A percentile compares a stretch with the other conserved stretches of the same genome.
Conservation (phyloP, 1,139 yeast species). For the Kodamaea fungicola region DNA sequence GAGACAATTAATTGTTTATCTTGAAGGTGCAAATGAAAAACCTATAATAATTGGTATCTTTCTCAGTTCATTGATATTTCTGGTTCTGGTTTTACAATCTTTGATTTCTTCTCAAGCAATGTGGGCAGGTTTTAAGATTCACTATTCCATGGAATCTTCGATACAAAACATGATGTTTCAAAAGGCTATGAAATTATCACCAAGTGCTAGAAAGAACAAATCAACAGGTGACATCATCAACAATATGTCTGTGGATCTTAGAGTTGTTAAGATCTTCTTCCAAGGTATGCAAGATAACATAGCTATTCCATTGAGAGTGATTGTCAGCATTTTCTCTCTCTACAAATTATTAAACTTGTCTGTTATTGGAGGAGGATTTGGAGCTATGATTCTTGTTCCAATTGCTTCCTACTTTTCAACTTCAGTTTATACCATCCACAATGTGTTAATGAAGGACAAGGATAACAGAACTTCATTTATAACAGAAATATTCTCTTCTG, state of each 20-base stretch:
- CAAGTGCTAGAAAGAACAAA: slow-evolving; percentile 35
- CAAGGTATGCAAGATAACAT: slow-evolving; percentile 24
- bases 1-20: slow-evolving; percentile 16
- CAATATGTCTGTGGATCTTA: slow-evolving; percentile 38
- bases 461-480: slow-evolving; percentile 38
- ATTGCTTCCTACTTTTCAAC: slow-evolving; percentile 28
- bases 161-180: slow-evolving; percentile 31
- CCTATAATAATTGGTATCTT: slow-evolving; percentile 23
- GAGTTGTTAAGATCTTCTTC: slow-evolving; percentile 21
- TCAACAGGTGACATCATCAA: slow-evolving; percentile 41
- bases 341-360: slow-evolving; percentile 30
- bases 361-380: slow-evolving; percentile 33
- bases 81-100: slow-evolving; percentile 15
- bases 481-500: slow-evolving; percentile 37
- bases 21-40: slow-evolving; percentile 11
- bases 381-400: slow-evolving; percentile 34
- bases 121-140: slow-evolving; percentile 14
- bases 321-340: slow-evolving; percentile 26
- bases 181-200: slow-evolving; percentile 34
- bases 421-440: slow-evolving; percentile 23
- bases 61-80: slow-evolving; percentile 17
- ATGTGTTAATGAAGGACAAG: slow-evolving; percentile 26
- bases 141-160: slow-evolving; percentile 18
- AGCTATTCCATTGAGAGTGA: slow-evolving; percentile 29
- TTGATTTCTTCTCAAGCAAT: slow-evolving; percentile 19